Base-by-base conservation (phyloP, 208 protist genomes). In the Crithidia sp. region DNA sequence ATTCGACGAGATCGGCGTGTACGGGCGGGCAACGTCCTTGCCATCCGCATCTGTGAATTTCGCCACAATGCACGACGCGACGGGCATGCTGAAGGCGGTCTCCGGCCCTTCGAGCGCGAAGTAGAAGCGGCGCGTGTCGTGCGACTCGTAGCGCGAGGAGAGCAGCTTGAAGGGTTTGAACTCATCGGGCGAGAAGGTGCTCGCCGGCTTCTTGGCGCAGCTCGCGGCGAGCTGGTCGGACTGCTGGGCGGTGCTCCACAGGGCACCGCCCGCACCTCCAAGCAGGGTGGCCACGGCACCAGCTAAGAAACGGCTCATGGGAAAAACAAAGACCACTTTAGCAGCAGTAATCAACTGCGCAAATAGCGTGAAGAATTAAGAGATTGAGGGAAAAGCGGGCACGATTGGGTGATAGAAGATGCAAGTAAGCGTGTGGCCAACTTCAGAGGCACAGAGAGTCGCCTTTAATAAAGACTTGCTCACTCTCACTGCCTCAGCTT, bases 1-100 rank as follows among this genome's bases (percentile, higher is more conserved):
- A 67, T 80, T 83, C 36, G 83, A 78, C 4, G 86, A 85, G 65
- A 97, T 87, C 36, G 92, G 92, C 7, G 93, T 96, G 81, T 97
- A 98, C 5, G 92, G 92, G n/a, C 92, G 93, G 14, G 85, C 77
- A 39, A 96, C 94, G n/a, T 89, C 84, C 57, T 94, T 91, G 62
- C 92, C 92, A n/a, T 94, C 85, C 50, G 64, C 79, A 41, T 97
- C 87, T 7, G 83, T 91, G 77, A 84, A 93, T 76, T 87, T 90
- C 28, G 85, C 80, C 2, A 93, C 83, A 39, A 97, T 86, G 82
- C 91, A 96, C 8, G 90, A 96, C 14, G 85, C 83, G 13, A 91
- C 79, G 2, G 76, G 81, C 79, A 95, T 87, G 59, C 62, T 71
- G 62, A 95, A 89, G 69, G 16, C 58, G 41, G 82, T 83, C 40